phyloP scores from a whole-genome alignment of 2,329 filamentous ascomycete genomes.

The Verticillium albo-atrum region DNA sequence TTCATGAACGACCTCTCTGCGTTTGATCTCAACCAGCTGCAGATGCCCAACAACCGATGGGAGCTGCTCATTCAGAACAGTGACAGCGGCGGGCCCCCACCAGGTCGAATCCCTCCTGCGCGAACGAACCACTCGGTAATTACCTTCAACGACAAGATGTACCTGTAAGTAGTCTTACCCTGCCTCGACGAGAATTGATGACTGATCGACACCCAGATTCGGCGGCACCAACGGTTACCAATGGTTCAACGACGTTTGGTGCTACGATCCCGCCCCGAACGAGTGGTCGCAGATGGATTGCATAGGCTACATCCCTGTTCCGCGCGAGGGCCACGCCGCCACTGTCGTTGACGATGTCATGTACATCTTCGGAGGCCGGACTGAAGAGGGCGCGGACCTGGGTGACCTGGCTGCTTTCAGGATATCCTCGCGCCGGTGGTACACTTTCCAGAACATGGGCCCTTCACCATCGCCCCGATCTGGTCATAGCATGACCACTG shows the following conservation, averaged over 20 bases:
- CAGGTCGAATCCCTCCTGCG: constrained; percentile 70
- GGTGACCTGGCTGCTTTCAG: constrained; percentile 83
- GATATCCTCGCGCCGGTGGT: constrained; percentile 82
- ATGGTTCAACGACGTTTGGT: constrained; percentile 99
- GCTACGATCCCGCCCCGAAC: constrained; percentile 80
- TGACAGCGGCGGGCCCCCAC: constrained; percentile 53
- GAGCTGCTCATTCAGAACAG: constrained; percentile 81
- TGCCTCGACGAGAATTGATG: neutral
- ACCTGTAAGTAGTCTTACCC: constrained; percentile 59
- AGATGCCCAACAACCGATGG: constrained; percentile 89
- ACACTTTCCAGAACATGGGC: constrained; percentile 99
- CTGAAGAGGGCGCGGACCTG: constrained; percentile 86
- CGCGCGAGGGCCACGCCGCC: constrained; percentile 90
- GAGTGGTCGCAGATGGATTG: constrained; percentile 87
- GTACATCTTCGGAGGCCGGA: constrained; percentile 97
- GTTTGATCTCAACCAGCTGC: constrained; percentile 92
- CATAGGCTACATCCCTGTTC: constrained; percentile 93
- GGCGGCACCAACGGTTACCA: constrained; percentile 92
- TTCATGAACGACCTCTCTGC: constrained; percentile 98
- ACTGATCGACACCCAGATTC: constrained; percentile 54
- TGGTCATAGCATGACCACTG: constrained; percentile 95
- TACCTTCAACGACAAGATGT: constrained; percentile 89
- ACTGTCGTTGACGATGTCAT: constrained; percentile 95
- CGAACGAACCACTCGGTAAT: constrained; percentile 93
- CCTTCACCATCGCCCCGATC: constrained; percentile 90